These are phyloP conservation scores for Artemisia argyi DNA, from an alignment of 129 eudicot species.

Conservation along the genomic window DNA sequence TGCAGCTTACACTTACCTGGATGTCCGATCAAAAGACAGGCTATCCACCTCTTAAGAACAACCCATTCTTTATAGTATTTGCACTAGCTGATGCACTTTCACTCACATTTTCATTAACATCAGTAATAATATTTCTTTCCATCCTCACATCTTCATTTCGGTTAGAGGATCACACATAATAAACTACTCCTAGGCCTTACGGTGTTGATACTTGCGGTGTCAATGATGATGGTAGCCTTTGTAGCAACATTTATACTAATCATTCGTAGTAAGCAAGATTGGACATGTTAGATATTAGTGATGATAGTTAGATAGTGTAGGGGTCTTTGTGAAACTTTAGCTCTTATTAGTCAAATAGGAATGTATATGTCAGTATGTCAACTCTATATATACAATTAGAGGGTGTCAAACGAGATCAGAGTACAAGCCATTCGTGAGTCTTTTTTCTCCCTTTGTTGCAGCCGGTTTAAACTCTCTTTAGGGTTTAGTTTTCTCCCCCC, in stretches of 20 bases:
- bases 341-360: too few species aligned
- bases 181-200: conserved; percentile 30
- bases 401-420: too few species aligned
- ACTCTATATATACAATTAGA: too few species aligned
- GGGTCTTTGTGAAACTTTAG: too few species aligned
- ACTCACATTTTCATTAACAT: conserved; percentile 30
- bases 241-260: conserved; percentile 32
- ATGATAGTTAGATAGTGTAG: too few species aligned
- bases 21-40: conserved; percentile 24
- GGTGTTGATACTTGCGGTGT: conserved; percentile 23
- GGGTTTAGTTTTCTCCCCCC: too few species aligned
- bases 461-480: too few species aligned
- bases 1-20: conserved; percentile 38
- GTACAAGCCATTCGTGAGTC: too few species aligned
- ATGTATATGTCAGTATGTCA: too few species aligned
- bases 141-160: conserved; percentile 32
- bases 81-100: conserved; percentile 29
- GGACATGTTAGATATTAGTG: too few species aligned
- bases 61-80: conserved; percentile 20
- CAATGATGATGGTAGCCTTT: conserved; percentile 48
- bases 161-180: conserved; percentile 22
- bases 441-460: too few species aligned
- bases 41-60: conserved; percentile 13
- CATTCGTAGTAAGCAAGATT: conserved; percentile 17
- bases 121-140: conserved; percentile 23